phyloP scores from a whole-genome alignment of 345 rosid genomes.

The Heritiera fomes region DNA sequence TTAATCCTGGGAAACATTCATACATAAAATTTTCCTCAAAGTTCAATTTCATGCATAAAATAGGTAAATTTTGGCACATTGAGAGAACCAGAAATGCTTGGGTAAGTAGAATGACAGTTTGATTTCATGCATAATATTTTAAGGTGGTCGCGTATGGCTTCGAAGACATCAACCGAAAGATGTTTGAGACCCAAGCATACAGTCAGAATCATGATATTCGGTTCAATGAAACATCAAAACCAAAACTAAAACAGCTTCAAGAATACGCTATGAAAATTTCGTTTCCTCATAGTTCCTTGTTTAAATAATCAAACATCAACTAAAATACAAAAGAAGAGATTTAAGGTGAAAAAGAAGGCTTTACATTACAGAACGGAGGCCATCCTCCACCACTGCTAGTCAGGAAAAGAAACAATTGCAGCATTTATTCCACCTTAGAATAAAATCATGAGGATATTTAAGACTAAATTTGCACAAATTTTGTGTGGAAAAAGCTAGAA shows the following conservation, averaged over 20 bases:
- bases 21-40: not conserved
- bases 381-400: conserved; percentile 16
- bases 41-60: too few species aligned
- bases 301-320: conserved; percentile 22
- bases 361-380: conserved; percentile 26
- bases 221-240: not conserved
- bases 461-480: conserved; percentile 19
- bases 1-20: too few species aligned
- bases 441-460: conserved; percentile 31
- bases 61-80: not conserved
- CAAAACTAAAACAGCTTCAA: not conserved
- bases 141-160: not conserved
- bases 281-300: conserved; percentile 23
- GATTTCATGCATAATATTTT: not conserved
- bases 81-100: not conserved
- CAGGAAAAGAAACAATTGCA: conserved; percentile 25
- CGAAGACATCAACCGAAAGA: not conserved
- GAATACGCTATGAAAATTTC: conserved; percentile 9
- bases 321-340: conserved; percentile 18
- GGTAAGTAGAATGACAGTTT: not conserved
- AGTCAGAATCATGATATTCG: not conserved
- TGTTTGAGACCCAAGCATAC: not conserved
- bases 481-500: conserved; percentile 20
- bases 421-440: conserved; percentile 36
- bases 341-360: not conserved